Conservation (phyloP, 2,329 filamentous ascomycete species). For the Talaromyces funiculosus region DNA sequence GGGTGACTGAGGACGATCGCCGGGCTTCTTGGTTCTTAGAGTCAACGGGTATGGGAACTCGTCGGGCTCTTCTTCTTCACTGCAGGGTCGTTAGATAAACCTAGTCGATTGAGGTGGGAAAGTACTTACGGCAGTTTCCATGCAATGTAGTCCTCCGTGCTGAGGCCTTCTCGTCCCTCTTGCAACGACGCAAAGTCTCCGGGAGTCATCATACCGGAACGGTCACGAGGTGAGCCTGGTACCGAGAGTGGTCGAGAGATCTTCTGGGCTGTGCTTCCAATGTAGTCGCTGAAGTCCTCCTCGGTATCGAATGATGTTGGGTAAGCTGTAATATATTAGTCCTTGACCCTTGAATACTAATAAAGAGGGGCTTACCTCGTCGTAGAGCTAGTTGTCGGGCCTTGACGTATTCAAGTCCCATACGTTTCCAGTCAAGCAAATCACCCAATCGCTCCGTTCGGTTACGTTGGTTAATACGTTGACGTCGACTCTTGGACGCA, state of each 20-base stretch:
- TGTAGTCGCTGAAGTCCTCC: constrained; percentile 81
- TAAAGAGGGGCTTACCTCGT: constrained; percentile 43
- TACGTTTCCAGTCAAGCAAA: constrained; percentile 95
- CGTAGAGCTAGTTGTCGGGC: constrained; percentile 86
- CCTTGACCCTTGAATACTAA: neutral
- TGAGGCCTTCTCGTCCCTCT: constrained; percentile 86
- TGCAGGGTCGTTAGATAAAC: constrained; percentile 32
- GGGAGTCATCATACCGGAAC: constrained; percentile 96
- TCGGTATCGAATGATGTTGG: constrained; percentile 72
- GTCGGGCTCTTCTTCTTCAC: constrained; percentile 88
- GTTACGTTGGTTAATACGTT: constrained; percentile 98
- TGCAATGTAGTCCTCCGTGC: constrained; percentile 93
- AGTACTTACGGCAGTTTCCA: constrained; percentile 89
- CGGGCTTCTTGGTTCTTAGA: constrained; percentile 47
- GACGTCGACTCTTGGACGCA: constrained; percentile 82
- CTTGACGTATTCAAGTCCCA: constrained; percentile 99
- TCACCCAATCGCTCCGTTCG: constrained; percentile 92
- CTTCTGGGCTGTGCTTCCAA: constrained; percentile 89
- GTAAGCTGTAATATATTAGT: constrained; percentile 56
- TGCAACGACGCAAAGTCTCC: constrained; percentile 96
- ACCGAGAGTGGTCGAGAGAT: constrained; percentile 91
- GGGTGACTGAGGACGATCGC: constrained; percentile 33
- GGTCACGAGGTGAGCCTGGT: constrained; percentile 84
- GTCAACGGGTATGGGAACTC: constrained; percentile 68
- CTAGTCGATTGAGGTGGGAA: constrained; percentile 25